Conservation (phyloP, 148 eudicot species). For the Cornus florida region DNA sequence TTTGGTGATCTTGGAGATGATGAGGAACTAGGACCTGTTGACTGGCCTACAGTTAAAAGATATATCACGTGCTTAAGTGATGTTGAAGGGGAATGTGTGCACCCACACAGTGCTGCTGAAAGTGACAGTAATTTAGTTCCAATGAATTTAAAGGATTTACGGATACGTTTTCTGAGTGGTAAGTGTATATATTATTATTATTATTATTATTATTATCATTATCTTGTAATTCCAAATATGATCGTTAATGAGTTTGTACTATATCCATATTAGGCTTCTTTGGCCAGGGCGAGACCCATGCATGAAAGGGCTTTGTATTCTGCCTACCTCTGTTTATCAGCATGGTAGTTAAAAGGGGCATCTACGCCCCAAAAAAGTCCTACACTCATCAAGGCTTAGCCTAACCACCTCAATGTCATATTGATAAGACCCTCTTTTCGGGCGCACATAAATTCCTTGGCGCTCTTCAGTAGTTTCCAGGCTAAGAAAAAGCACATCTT, state of each 20-base stretch:
- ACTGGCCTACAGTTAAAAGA: conserved; percentile 85
- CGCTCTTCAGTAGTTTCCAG: too few relatives aligned
- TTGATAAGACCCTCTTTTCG: too few relatives aligned
- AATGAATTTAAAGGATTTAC: conserved; percentile 76
- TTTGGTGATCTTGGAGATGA: conserved; percentile 93
- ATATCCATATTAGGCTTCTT: background rate
- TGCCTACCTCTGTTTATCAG: too few relatives aligned
- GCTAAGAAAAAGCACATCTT: too few relatives aligned
- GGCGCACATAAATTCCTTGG: too few relatives aligned
- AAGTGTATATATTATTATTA: background rate
- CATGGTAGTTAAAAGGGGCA: too few relatives aligned
- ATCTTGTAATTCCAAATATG: background rate
- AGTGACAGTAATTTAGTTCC: conserved; percentile 40
- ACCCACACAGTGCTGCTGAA: conserved; percentile 62
- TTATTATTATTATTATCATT: background rate
- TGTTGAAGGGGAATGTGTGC: conserved; percentile 62
- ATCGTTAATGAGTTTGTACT: background rate
- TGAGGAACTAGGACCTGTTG: conserved; percentile 95
- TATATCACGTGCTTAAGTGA: conserved; percentile 66
- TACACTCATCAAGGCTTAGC: too few relatives aligned
- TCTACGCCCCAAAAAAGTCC: too few relatives aligned
- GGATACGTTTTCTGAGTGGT: conserved; percentile 84
- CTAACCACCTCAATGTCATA: too few relatives aligned
- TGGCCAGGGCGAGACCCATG: too few relatives aligned
- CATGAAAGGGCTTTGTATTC: too few relatives aligned